Conservation (phyloP, 106 monocot species). For the Phalaenopsis aphrodite region DNA sequence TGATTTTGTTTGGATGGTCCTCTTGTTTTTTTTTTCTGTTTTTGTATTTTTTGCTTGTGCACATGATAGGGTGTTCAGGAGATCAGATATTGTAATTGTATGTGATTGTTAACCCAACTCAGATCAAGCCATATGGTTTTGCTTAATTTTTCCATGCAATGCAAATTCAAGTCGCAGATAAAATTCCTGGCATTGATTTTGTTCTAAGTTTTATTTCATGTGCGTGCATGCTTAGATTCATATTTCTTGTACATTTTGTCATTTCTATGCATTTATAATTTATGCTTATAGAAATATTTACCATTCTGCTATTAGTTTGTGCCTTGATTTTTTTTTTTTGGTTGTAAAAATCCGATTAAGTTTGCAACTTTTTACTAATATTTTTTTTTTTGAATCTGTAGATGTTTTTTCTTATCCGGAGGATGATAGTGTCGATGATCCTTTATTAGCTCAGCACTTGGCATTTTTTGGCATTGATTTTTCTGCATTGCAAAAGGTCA, state of each 20-base stretch:
- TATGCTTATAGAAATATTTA: background rate
- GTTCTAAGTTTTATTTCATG: background rate
- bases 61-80: too few species aligned
- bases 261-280: background rate
- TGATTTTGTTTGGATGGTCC: too few species aligned
- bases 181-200: background rate
- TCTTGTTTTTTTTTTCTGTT: too few species aligned
- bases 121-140: background rate
- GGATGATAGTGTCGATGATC: constrained; percentile 96
- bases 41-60: too few species aligned
- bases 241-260: background rate
- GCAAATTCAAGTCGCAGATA: background rate
- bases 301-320: background rate
- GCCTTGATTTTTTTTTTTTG: background rate
- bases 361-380: background rate
- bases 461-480: constrained; percentile 97
- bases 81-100: background rate
- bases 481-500: constrained; percentile 91
- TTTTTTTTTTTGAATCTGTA: constrained; percentile 47
- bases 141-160: background rate
- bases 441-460: constrained; percentile 87
- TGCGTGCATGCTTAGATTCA: background rate
- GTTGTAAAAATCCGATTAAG: background rate
- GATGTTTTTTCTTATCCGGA: constrained; percentile 99
- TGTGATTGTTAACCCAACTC: background rate